Percentiles rank a stretch among this genome's conserved stretches.
Evolutionary conservation across 1,139 yeast species (phyloP).

Genomic region (Pneumocystis jirovecii): DNA sequence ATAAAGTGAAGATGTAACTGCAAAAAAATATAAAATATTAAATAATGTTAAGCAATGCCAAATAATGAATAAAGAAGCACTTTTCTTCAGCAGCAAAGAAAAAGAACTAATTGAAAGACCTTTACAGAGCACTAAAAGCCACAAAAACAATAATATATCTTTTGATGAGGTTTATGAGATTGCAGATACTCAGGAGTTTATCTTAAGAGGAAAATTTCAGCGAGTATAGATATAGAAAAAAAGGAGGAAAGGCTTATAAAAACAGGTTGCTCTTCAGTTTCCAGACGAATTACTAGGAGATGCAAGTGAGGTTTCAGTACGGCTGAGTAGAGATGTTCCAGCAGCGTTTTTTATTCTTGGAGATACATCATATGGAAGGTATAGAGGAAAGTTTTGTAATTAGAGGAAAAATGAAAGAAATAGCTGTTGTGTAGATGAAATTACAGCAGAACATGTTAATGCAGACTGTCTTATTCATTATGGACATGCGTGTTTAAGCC

Average conservation of each 20-base stretch:
- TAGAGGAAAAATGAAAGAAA: background rate
- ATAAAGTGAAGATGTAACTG: too few species aligned
- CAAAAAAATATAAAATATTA: too few species aligned
- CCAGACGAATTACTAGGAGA: constrained; percentile 73
- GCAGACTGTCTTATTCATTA: constrained; percentile 82
- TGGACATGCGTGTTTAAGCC: constrained; percentile 87
- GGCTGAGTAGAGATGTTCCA: constrained; percentile 27
- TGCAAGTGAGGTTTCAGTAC: constrained; percentile 51
- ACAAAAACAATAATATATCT: too few species aligned
- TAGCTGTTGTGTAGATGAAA: constrained; percentile 89
- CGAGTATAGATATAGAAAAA: background rate
- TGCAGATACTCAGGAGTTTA: background rate
- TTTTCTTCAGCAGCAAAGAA: too few species aligned
- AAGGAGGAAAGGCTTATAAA: background rate
- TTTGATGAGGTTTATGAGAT: background rate
- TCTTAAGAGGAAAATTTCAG: background rate
- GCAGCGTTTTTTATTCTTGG: constrained; percentile 38
- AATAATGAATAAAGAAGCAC: too few species aligned
- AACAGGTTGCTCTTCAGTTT: constrained; percentile 59
- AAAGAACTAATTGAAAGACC: too few species aligned
- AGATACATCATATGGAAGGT: constrained; percentile 74
- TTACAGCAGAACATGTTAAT: constrained; percentile 83
- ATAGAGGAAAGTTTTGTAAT: background rate
- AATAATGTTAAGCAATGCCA: too few species aligned
- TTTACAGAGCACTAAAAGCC: too few species aligned